phyloP scores from a whole-genome alignment of 225 moss, liverwort and hornwort genomes.

The Climacium dendroides region DNA sequence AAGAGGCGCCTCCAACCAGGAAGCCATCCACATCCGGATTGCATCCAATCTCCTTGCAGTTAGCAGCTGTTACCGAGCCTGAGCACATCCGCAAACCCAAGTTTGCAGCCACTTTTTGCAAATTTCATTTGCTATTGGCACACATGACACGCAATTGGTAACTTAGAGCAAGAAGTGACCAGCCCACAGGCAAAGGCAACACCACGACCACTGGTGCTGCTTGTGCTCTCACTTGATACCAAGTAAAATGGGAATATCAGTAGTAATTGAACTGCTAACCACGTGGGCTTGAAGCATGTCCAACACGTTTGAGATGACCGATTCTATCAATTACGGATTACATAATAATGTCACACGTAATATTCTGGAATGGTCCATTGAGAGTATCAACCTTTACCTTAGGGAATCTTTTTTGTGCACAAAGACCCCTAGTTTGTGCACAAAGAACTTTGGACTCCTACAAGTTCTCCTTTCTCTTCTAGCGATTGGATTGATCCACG shows the following conservation, averaged over 20 bases:
- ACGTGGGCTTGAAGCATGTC: no score
- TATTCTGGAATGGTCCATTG: not conserved
- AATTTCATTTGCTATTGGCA: not conserved
- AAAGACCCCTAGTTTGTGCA: not conserved
- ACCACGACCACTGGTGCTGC: not conserved
- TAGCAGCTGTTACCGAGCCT: conserved; percentile 81
- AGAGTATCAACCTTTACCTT: not conserved
- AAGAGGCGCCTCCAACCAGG: conserved; percentile 86
- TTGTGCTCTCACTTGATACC: not conserved
- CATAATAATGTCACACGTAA: not conserved
- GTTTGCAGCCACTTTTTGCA: not conserved
- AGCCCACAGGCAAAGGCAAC: not conserved
- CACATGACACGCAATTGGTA: not conserved
- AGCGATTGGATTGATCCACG: not conserved
- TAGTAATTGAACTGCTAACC: not conserved
- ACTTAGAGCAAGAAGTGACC: not conserved
- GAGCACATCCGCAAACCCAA: not conserved
- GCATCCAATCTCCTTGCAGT: conserved; percentile 66
- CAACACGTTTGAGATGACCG: not conserved
- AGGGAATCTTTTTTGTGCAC: not conserved
- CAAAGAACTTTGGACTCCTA: no score
- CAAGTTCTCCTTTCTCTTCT: not conserved
- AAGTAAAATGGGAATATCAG: not conserved
- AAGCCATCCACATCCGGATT: conserved; percentile 95
- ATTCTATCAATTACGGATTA: not conserved